Evolutionary conservation across 805 yeast species (phyloP).

Genomic region (Clavispora vitiphila): DNA sequence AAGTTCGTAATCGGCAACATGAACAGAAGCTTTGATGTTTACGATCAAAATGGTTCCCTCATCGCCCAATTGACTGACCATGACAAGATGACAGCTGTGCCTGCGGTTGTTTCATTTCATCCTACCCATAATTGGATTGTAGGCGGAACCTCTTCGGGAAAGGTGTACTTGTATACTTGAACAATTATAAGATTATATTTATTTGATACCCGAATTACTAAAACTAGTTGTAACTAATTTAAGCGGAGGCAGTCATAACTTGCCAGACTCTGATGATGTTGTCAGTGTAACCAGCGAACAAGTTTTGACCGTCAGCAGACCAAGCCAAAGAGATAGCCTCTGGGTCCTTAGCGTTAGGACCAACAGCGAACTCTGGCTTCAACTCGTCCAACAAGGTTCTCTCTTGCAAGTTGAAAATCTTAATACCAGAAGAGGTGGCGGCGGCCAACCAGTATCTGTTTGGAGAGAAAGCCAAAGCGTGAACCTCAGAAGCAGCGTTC

Average conservation of each 20-base stretch:
- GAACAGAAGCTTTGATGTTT: slow-evolving; percentile 84
- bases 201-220: neutral
- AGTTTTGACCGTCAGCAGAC: slow-evolving; percentile 99
- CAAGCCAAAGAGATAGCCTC: slow-evolving; percentile 97
- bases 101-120: slow-evolving; percentile 83
- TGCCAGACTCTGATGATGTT: slow-evolving; percentile 99
- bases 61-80: slow-evolving; percentile 67
- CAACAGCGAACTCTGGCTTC: slow-evolving; percentile 92
- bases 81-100: slow-evolving; percentile 74
- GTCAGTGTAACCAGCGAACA: slow-evolving; percentile 99
- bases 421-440: slow-evolving; percentile 96
- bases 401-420: slow-evolving; percentile 96
- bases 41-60: slow-evolving; percentile 69
- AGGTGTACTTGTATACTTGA: slow-evolving; percentile 57
- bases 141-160: slow-evolving; percentile 95
- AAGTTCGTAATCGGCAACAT: slow-evolving; percentile 91
- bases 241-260: slow-evolving; percentile 83
- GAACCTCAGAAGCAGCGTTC: slow-evolving; percentile 92
- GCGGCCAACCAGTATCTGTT: slow-evolving; percentile 99
- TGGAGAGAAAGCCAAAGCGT: slow-evolving; percentile 99
- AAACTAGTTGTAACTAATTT: slow-evolving; percentile 11
- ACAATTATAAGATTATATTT: neutral
- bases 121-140: slow-evolving; percentile 84
- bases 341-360: slow-evolving; percentile 92
- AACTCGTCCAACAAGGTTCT: slow-evolving; percentile 92